Conservation (phyloP, 176 grass and related monocot species). For the Oryza brachyantha region DNA sequence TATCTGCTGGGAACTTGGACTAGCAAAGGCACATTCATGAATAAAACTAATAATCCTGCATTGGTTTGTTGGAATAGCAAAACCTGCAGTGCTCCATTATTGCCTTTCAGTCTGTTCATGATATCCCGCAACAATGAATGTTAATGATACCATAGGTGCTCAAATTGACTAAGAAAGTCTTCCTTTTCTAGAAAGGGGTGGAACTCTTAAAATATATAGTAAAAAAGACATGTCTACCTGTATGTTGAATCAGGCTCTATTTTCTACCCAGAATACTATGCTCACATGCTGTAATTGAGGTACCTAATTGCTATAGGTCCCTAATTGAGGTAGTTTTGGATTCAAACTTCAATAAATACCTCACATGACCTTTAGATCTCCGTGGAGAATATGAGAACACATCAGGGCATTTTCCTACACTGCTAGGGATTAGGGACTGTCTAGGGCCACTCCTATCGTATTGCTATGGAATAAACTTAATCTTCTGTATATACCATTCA, state of each 20-base stretch:
- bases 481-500: background rate
- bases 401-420: background rate
- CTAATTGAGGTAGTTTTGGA: background rate
- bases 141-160: slow-evolving; percentile 14
- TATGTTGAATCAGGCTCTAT: background rate
- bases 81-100: slow-evolving; percentile 32
- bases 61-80: slow-evolving; percentile 37
- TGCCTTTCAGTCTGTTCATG: slow-evolving; percentile 28
- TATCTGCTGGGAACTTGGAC: background rate
- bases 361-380: background rate
- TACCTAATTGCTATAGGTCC: background rate
- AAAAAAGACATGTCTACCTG: slow-evolving; percentile 4
- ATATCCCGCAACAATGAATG: slow-evolving; percentile 27
- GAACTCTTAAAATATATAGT: background rate
- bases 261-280: background rate
- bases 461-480: slow-evolving; percentile 4
- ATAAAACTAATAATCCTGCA: background rate
- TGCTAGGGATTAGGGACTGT: background rate
- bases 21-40: background rate
- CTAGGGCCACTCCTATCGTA: background rate
- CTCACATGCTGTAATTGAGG: no score
- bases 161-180: background rate
- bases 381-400: background rate
- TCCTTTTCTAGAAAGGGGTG: background rate
- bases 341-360: background rate